Evolutionary conservation across 73 alveolate genomes (phyloP).

Genomic region (Loxodes magnus): DNA sequence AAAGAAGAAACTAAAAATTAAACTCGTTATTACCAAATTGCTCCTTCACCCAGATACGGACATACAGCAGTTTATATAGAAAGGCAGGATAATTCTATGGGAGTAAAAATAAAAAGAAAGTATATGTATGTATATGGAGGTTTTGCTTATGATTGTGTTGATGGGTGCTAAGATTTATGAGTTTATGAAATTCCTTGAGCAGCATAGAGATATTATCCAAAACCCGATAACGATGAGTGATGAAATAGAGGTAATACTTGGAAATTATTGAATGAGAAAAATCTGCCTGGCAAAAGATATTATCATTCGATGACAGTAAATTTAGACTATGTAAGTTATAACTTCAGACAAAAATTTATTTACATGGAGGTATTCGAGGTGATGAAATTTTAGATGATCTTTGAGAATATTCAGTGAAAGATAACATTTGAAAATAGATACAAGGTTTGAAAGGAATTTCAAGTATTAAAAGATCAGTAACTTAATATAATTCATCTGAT

Average conservation of each 20-base stretch:
- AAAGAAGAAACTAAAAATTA: no score
- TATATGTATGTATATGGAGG: constrained; percentile 58
- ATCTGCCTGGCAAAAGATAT: background rate
- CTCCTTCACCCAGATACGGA: constrained; percentile 43
- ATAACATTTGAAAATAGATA: background rate
- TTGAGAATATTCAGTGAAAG: background rate
- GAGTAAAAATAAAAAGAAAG: constrained; percentile 13
- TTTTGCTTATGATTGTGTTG: constrained; percentile 42
- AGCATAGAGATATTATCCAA: constrained; percentile 32
- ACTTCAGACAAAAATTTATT: no score
- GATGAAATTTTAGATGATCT: background rate
- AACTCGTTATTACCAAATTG: constrained; percentile 5
- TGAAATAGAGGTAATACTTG: constrained; percentile 24
- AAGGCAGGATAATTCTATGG: constrained; percentile 6
- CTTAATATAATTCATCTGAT: background rate
- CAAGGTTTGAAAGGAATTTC: background rate
- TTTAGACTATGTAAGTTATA: background rate
- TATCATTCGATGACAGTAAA: background rate
- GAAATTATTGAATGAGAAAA: constrained; percentile 4
- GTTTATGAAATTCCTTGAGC: constrained; percentile 47
- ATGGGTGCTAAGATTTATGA: constrained; percentile 55
- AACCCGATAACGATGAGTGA: constrained; percentile 11
- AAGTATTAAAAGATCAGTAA: background rate
- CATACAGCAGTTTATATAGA: constrained; percentile 33
- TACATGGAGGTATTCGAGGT: constrained; percentile 5